A percentile compares a stretch with the other conserved stretches of the same genome.
Evolutionary conservation across 2,329 filamentous ascomycete species (phyloP).

Genomic region (Alternaria burnsii): DNA sequence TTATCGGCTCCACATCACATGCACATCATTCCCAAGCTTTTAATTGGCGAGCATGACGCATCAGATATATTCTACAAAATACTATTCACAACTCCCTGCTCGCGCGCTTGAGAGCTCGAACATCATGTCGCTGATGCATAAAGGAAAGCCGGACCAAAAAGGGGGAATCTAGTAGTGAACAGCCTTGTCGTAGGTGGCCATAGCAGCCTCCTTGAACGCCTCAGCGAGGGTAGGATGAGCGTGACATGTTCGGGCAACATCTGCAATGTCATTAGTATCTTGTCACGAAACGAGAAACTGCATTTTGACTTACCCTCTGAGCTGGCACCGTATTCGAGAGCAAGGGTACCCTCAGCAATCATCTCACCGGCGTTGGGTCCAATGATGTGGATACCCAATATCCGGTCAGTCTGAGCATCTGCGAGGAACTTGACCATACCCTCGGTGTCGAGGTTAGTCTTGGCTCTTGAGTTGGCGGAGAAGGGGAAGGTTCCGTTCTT

Average conservation of each 20-base stretch:
- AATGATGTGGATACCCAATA: conserved; percentile 95
- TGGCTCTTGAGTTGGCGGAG: conserved; percentile 96
- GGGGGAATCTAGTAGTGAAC: conserved; percentile 79
- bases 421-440: conserved; percentile 97
- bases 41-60: conserved; percentile 39
- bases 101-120: conserved; percentile 42
- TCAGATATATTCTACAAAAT: conserved; percentile 51
- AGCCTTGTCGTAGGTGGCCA: conserved; percentile 94
- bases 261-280: conserved; percentile 32
- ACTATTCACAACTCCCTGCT: conserved; percentile 51
- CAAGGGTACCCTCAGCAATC: conserved; percentile 96
- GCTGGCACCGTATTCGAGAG: conserved; percentile 94
- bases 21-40: conserved; percentile 18
- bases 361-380: conserved; percentile 97
- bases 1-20: conserved; percentile 25
- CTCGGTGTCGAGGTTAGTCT: conserved; percentile 97
- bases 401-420: conserved; percentile 94
- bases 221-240: conserved; percentile 95
- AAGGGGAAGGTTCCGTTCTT: conserved; percentile 95
- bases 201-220: conserved; percentile 99
- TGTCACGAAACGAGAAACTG: not conserved
- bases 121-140: conserved; percentile 48
- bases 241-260: conserved; percentile 79
- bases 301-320: conserved; percentile 77
- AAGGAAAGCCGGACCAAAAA: conserved; percentile 38